These are phyloP conservation scores for Euptelea pleiosperma DNA, from an alignment of 164 flowering plant genomes.

Conservation along the genomic window DNA sequence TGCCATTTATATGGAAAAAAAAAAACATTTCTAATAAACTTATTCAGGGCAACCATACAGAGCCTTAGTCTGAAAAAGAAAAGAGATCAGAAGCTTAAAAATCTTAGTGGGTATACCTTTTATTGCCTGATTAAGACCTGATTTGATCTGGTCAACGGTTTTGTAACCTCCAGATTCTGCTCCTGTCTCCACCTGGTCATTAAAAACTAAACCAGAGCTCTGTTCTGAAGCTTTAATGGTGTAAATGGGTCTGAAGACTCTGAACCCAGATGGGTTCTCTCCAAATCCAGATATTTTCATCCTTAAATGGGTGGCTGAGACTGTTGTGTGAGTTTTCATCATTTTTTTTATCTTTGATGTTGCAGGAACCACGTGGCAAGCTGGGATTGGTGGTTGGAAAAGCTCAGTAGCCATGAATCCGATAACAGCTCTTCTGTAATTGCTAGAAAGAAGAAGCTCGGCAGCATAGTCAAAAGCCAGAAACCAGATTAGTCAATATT, in stretches of 20 bases:
- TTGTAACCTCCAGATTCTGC: constrained; percentile 4
- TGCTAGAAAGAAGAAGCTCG: constrained; percentile 2
- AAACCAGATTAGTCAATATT: not conserved
- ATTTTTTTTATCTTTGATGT: constrained; percentile 21
- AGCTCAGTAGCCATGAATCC: constrained; percentile 49
- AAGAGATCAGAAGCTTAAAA: not conserved
- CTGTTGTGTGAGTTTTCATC: constrained; percentile 19
- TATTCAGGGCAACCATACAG: too few relatives aligned
- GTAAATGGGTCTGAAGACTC: constrained; percentile 25
- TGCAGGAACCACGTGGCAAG: constrained; percentile 30
- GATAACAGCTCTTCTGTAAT: constrained; percentile 1
- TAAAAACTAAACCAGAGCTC: constrained; percentile 30
- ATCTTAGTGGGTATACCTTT: constrained; percentile 39
- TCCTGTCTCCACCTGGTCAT: too few relatives aligned
- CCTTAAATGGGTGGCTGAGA: constrained; percentile 26
- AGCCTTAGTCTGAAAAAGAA: too few relatives aligned
- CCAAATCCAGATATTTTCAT: constrained; percentile 17
- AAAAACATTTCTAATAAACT: too few relatives aligned
- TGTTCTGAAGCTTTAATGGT: constrained; percentile 39
- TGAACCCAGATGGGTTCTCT: constrained; percentile 21
- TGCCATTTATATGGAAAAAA: too few relatives aligned
- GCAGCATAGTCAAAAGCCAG: not conserved
- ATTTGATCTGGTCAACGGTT: constrained; percentile 42
- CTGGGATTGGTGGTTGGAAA: constrained; percentile 34
- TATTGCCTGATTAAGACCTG: constrained; percentile 41